Conservation (phyloP, 805 yeast species). For the Yarrowia keelungensis region DNA sequence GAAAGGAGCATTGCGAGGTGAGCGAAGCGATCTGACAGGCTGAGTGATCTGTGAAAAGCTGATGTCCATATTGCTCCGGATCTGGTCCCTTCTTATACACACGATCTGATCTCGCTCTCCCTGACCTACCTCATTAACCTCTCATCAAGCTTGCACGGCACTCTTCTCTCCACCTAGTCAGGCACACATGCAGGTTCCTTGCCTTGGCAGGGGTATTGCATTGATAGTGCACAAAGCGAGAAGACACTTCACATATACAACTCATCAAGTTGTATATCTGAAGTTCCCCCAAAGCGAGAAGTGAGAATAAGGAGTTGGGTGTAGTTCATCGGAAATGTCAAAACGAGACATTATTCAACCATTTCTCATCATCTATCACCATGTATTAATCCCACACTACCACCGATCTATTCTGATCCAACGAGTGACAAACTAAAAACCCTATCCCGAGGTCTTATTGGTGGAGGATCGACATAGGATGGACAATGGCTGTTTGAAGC, state of each 20-base stretch:
- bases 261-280: too few relatives aligned
- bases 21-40: neutral
- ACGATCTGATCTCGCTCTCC: too few relatives aligned
- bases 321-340: too few relatives aligned
- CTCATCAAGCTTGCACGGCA: slow-evolving; percentile 1
- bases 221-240: neutral
- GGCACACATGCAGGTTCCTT: neutral
- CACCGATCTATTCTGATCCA: too few relatives aligned
- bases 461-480: slow-evolving; percentile 15
- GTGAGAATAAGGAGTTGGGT: too few relatives aligned
- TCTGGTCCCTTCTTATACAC: too few relatives aligned
- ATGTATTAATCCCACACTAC: too few relatives aligned
- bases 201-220: slow-evolving; percentile 2
- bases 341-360: too few relatives aligned
- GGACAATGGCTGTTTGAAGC: slow-evolving; percentile 6
- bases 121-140: too few relatives aligned
- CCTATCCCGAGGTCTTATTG: slow-evolving; percentile 6
- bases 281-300: too few relatives aligned
- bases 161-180: neutral
- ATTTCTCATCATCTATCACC: too few relatives aligned
- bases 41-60: neutral
- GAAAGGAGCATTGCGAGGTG: slow-evolving; percentile 21
- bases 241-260: too few relatives aligned
- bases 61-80: neutral
- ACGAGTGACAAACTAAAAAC: neutral